Evolutionary conservation across 129 eudicot genomes (phyloP).

Genomic region (Chrysanthemum seticuspe): DNA sequence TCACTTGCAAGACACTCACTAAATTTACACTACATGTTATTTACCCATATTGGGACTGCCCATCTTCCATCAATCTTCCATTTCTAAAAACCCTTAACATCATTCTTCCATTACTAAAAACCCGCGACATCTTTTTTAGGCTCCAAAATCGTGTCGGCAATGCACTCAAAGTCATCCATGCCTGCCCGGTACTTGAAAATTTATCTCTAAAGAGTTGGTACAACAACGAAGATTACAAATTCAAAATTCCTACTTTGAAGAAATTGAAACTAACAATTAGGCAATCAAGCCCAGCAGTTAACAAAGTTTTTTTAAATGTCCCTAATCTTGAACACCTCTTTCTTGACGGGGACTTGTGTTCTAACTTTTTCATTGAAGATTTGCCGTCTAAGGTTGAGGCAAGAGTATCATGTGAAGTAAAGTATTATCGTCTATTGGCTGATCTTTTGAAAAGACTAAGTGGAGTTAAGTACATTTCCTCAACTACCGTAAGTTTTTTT

Average conservation of each 20-base stretch:
- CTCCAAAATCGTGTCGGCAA: background rate
- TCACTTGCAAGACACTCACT: conserved; percentile 28
- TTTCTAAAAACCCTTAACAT: conserved; percentile 21
- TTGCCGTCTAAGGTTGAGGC: conserved; percentile 3
- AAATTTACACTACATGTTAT: background rate
- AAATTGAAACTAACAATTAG: background rate
- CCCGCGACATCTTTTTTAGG: no score
- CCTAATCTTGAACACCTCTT: conserved; percentile 24
- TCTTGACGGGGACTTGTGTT: background rate
- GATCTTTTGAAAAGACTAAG: conserved; percentile 7
- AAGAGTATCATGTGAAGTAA: background rate
- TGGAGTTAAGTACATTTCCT: background rate
- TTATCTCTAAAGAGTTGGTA: background rate
- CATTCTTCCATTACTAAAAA: no score
- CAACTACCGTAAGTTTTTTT: background rate
- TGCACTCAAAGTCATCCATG: conserved; percentile 7
- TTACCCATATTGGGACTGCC: background rate
- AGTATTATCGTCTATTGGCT: background rate
- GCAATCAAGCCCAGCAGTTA: no score
- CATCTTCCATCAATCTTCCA: background rate
- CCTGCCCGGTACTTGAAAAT: conserved; percentile 21
- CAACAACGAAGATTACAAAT: background rate
- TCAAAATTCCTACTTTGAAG: conserved; percentile 18
- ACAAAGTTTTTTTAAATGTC: conserved; percentile 12
- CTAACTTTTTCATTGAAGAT: conserved; percentile 7